Base-by-base conservation (phyloP, 2,329 filamentous ascomycete species). In the Helicocarpus griseus region DNA sequence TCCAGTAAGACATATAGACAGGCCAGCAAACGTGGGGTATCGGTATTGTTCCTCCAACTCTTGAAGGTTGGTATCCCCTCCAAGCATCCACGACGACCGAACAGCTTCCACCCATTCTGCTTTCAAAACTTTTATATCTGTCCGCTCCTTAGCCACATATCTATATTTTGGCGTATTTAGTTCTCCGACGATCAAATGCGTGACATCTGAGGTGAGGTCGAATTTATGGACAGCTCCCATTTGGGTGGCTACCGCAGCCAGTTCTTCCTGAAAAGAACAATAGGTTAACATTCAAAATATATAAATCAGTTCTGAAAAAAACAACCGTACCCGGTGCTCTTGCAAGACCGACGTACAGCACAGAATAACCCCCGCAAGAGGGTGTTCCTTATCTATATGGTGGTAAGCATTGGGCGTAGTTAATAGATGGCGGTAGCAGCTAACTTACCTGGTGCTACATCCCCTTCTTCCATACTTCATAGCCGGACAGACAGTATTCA, bases 181-280 rank as follows among this genome's bases (percentile, higher is more conserved):
- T 61, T 87, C 84, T 66, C 90, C 93, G 55, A 95, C 88, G 56
- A 98, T 80, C 44, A 98, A 82, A 72, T 98, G 93, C 4, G 93
- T 97, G 45, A 95, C 89, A 67, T 96, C 89, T 52, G 87, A 87
- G n/a, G 90, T 97, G 41, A 98, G 81, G 67, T 98, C 90, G 68
- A 89, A 86, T 61, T 87, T 89, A 76, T 95, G 87, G 54, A 79
- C 70, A 48, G 90, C 93, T 57, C 93, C 93, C 75, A 98, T 89
- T 64, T 95, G 82, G 56, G 76, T 70, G 17, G 87, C 86, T 51
- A 70, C 62, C 40, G 67, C 61, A 24, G 68, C 66, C 48, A 74
- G 59, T 50, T 70, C 65, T 35, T 67, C 68, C 71, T 75, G 41
- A 22, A 51, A 5, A 11, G 19, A 4, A 50, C 31, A 35, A 28